Base-by-base conservation (phyloP, 2,329 filamentous ascomycete genomes). In the Xylariaceae sp. region DNA sequence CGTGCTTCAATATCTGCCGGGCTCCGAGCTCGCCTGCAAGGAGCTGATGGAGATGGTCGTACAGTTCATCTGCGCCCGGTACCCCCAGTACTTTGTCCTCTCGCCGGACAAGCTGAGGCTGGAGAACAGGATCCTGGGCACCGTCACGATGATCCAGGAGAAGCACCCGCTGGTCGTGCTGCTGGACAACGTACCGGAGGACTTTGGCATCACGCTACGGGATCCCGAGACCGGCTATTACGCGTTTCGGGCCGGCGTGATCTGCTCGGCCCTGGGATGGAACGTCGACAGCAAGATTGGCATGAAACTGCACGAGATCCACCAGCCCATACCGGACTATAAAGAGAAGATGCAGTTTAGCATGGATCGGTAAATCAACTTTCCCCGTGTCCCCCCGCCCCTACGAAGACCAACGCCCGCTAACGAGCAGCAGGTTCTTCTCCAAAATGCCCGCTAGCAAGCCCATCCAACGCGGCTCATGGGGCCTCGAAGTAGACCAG, bases 41-140 rank as follows among this genome's bases (percentile, higher is more conserved):
- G 89, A 95, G 55, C 69, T 93, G 4, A 90, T 93, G 87, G 89
- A 95, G 62, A 89, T 91, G 80, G 75, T 73, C 2, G 52, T 95
- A 3, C 86, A 91, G 50, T 94, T 91, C 51, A 64, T 91, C n/a
- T 86, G 80, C 46, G 73, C 79, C 3, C 74, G 88, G 3, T 94
- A 94, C 55, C 88, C 89, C 0, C 75, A 81, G 4, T 81, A 85
- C 51, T 95, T 95, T 61, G 68, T 69, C 3, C 59, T 88, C 0
- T 72, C 73, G 41, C 53, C 55, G 2, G 66, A 78, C 16, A 75
- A 72, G 3, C 8, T 13, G 13, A 59, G 76, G 3, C 76, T 95
- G 43, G 66, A 79, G 47, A 95, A 95, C 60, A 62, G 61, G 26
- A 83, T 95, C 26, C 70, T 94, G 1, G 64, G 71, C 3, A 84